phyloP scores from a whole-genome alignment of 257 asterid species.

The Leonotis leonurus region DNA sequence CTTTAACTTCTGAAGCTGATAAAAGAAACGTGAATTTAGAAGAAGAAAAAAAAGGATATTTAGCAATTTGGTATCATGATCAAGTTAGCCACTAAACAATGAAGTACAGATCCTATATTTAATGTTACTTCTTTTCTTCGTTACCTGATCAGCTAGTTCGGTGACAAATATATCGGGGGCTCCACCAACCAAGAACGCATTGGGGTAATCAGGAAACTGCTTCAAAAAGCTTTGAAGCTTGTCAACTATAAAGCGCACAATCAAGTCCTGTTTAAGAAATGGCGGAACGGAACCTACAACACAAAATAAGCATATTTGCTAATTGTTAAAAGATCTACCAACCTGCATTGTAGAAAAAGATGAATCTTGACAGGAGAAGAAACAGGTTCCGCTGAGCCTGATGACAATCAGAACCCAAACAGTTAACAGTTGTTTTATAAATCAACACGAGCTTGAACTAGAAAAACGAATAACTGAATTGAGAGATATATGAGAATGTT shows the following conservation, averaged over 20 bases:
- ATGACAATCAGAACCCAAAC: conserved; percentile 4
- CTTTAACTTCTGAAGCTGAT: conserved; percentile 86
- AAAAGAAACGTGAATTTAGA: conserved; percentile 19
- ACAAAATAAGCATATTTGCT: neutral
- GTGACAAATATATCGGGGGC: conserved; percentile 71
- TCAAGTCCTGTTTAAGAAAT: conserved; percentile 12
- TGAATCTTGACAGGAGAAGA: conserved; percentile 80
- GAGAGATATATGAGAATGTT: neutral
- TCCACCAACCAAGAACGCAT: conserved; percentile 80
- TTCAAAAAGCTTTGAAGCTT: conserved; percentile 64
- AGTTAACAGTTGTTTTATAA: neutral
- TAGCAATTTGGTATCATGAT: conserved; percentile 20
- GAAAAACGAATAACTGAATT: neutral
- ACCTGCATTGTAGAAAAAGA: conserved; percentile 74
- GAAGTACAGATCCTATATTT: neutral
- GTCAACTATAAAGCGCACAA: conserved; percentile 47
- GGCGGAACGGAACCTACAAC: conserved; percentile 10
- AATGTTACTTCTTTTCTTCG: neutral
- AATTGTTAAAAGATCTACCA: conserved; percentile 2
- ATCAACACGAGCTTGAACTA: conserved; percentile 3
- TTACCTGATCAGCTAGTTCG: conserved; percentile 90
- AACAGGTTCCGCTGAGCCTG: conserved; percentile 85
- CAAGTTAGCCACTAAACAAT: conserved; percentile 24
- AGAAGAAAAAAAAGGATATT: neutral
- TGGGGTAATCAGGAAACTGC: conserved; percentile 80